Base-by-base conservation (phyloP, 371 early-diverging fungal species). In the Syncephalastrum monosporum region DNA sequence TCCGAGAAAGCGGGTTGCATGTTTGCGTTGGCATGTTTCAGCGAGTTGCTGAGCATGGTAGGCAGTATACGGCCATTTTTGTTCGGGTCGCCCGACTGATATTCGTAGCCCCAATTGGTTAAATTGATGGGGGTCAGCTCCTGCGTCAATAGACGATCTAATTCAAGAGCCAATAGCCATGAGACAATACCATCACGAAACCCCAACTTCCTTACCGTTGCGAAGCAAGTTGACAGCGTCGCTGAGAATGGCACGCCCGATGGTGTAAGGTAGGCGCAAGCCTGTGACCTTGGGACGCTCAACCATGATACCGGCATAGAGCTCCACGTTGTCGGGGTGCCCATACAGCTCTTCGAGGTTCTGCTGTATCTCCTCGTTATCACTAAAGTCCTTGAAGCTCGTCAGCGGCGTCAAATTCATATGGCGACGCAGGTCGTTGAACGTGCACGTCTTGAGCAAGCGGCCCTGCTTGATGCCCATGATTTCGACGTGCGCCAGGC, bases 221-320 rank as follows among this genome's bases (percentile, higher is more conserved):
- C 76, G 61, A 17, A 81, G 25, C 12, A 82, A 56, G 29, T 82
- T 82, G n/a, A 72, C 60, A 24, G 82, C 82, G 63, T 82, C 82
- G 29, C 75, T 65, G 0, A 82, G 53, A 50, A 82, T 82, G 10
- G 75, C 78, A 23, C 82, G 65, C 3, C 71, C 69, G 59, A 72
- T 71, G 5, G 82, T 77, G 50, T 75, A 82, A 7, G 79, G 79
- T 21, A 81, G 61, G 14, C 67, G 61, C 29, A 81, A 46, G 5
- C 76, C 76, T 5, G 72, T 69, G 3, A 60, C 65, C 45, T 75
- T 77, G 6, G 63, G 48, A 5, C 69, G 69, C 47, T 82, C 82
- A 4, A 77, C 67, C 60, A 78, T 70, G 5, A 77, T 24, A 12
- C 82, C 82, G 19, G 75, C 69, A 56, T 79, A 82, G 0, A 82